Evolutionary conservation across 805 yeast genomes (phyloP), one percentile per base, ranked within the genome.

Genomic region (Nakazawaea populi): DNA sequence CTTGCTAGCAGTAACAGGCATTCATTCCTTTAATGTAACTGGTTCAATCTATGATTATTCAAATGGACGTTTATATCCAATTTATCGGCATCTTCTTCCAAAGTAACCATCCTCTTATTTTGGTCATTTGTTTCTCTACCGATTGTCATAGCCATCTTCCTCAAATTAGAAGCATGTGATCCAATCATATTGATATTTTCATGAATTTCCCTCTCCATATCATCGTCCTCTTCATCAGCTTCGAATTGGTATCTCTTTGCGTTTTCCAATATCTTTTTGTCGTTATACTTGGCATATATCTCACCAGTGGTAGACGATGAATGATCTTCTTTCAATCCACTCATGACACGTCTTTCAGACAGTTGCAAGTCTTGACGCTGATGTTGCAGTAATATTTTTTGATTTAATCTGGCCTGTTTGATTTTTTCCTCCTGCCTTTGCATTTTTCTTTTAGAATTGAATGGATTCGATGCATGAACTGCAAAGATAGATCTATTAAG

Each of bases 201-300:
- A 49, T 90, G 91, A 58, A 90, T 80, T 66, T 91, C 96, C 55
- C 85, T 79, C 63, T 92, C 98, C 80, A 89, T 80, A 58, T 84
- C 94, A 60, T 90, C 96, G 66, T 94, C 98, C 64, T 92, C 97
- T 46, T 83, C 82, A 67, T 92, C 97, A 46, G 86, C 87, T 62
- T 89, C 97, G 59, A 89, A 87, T 60, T 87, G 88, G 67, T 85
- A 90, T 56, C 81, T 71, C 52, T 79, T 71, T 2, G 95, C 86
- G 38, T 81, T 83, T 14, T 73, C 72, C 45, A 81, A 74, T 55
- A 75, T 67, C 55, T 71, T 66, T 49, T 81, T 80, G 47, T 79
- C 79, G 49, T 72, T 76, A 55, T 78, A 79, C 61, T 80, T 78
- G 41, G 62, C 63, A 42, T 58, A 60, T 24, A 67, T 52, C 14